Percentiles rank a stretch among this genome's conserved stretches.
These are phyloP conservation scores for Xylaria cubensis DNA, from an alignment of 495 filamentous ascomycete genomes.

Conservation along the genomic window DNA sequence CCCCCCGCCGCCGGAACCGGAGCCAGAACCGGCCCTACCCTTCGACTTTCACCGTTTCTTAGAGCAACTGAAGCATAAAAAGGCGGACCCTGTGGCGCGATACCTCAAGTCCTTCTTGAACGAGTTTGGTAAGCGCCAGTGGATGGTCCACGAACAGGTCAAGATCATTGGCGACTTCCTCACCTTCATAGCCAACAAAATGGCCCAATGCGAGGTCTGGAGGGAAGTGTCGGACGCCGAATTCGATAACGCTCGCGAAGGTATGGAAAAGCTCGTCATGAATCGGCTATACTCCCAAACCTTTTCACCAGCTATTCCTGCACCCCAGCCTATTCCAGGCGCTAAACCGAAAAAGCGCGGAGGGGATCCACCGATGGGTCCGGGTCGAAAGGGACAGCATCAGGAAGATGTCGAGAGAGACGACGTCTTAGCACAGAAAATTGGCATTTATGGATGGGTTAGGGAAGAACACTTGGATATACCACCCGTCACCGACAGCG, in stretches of 20 bases:
- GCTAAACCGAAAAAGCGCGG: conserved; percentile 73
- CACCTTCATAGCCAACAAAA: conserved; percentile 97
- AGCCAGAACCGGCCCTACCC: conserved; percentile 85
- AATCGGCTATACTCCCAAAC: conserved; percentile 96
- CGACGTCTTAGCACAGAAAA: conserved; percentile 92
- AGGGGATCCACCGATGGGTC: conserved; percentile 72
- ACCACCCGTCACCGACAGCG: conserved; percentile 79
- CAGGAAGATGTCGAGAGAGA: conserved; percentile 98
- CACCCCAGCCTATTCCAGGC: conserved; percentile 74
- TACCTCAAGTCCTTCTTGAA: conserved; percentile 92
- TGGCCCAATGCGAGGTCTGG: conserved; percentile 99
- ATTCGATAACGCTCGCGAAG: conserved; percentile 97
- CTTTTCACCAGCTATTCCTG: conserved; percentile 90
- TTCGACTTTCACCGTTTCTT: conserved; percentile 99
- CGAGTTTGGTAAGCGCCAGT: conserved; percentile 97
- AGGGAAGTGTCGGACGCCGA: conserved; percentile 93
- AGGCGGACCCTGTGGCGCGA: conserved; percentile 93
- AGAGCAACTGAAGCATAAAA: conserved; percentile 92
- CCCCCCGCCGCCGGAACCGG: conserved; percentile 80
- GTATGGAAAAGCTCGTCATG: conserved; percentile 99
- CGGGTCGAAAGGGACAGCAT: conserved; percentile 89
- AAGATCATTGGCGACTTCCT: conserved; percentile 98
- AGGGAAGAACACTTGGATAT: conserved; percentile 95
- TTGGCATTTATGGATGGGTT: conserved; percentile 96
- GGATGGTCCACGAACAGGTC: conserved; percentile 99